These are phyloP conservation scores for Fusarium multiceps DNA, from an alignment of 2,329 filamentous ascomycete genomes.

Conservation along the genomic window DNA sequence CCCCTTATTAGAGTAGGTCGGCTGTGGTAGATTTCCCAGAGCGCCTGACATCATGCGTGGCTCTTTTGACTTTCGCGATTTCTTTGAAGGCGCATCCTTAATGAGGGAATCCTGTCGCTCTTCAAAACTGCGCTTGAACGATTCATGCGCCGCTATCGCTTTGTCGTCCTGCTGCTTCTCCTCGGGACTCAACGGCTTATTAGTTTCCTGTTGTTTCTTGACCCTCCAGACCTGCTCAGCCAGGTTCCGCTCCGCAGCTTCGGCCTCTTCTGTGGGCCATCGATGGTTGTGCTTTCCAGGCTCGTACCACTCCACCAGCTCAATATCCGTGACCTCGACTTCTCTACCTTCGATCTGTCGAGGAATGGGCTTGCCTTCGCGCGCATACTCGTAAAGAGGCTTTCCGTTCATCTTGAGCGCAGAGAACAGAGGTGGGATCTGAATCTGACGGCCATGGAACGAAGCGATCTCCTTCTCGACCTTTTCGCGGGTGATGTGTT, in stretches of 20 bases:
- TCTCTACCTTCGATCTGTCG: slow-evolving; percentile 83
- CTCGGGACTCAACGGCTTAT: slow-evolving; percentile 63
- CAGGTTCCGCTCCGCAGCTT: slow-evolving; percentile 77
- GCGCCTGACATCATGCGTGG: slow-evolving; percentile 68
- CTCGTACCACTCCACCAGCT: slow-evolving; percentile 86
- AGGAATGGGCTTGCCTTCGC: slow-evolving; percentile 87
- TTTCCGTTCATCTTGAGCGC: slow-evolving; percentile 94
- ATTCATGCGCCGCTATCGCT: slow-evolving; percentile 66
- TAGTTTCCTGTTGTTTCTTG: slow-evolving; percentile 65
- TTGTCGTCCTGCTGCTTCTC: slow-evolving; percentile 66
- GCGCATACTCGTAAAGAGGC: slow-evolving; percentile 93
- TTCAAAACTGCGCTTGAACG: slow-evolving; percentile 68
- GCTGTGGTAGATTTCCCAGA: slow-evolving; percentile 62
- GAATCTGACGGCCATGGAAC: slow-evolving; percentile 86
- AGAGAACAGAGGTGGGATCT: slow-evolving; percentile 92
- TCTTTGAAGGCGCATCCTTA: slow-evolving; percentile 58
- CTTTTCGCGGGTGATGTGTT: slow-evolving; percentile 81
- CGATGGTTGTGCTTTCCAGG: slow-evolving; percentile 81
- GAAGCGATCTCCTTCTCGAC: slow-evolving; percentile 80
- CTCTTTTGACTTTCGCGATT: slow-evolving; percentile 47
- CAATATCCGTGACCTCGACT: slow-evolving; percentile 81
- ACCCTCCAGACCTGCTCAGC: slow-evolving; percentile 77
- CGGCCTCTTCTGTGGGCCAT: slow-evolving; percentile 84
- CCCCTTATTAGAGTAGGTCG: slow-evolving; percentile 55
- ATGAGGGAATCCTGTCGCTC: slow-evolving; percentile 68